Conservation (phyloP, 176 grass and related monocot genomes). For the Bolboschoenus planiculmis region DNA sequence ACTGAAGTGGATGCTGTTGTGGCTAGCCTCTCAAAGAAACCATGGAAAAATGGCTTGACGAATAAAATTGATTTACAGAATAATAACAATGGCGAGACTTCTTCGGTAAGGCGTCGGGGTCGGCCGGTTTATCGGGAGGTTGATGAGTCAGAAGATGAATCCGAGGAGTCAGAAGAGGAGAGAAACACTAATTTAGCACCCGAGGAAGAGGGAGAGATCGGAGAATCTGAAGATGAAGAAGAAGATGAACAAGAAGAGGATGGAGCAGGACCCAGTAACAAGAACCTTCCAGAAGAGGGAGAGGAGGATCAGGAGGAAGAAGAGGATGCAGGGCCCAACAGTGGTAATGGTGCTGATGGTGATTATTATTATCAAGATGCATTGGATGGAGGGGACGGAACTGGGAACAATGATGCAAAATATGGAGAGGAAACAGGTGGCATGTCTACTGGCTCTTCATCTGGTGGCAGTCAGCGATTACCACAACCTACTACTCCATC, state of each 20-base stretch:
- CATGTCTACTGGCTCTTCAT: conserved; percentile 82
- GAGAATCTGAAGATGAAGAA: conserved; percentile 78
- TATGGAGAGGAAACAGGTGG: conserved; percentile 50
- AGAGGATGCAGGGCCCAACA: conserved; percentile 49
- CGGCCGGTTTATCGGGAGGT: conserved; percentile 73
- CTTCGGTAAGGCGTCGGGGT: conserved; percentile 47
- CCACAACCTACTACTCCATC: conserved; percentile 47
- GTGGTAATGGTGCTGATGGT: conserved; percentile 38
- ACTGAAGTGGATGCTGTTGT: conserved; percentile 61
- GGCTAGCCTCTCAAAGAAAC: conserved; percentile 64
- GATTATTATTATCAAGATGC: conserved; percentile 32
- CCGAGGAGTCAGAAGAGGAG: conserved; percentile 71
- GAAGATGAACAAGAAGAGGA: conserved; percentile 36
- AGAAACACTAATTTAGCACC: conserved; percentile 34
- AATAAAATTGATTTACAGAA: conserved; percentile 40
- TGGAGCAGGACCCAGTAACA: conserved; percentile 53
- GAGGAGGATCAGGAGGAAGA: conserved; percentile 36
- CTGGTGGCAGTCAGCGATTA: conserved; percentile 63
- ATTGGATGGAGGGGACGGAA: conserved; percentile 26
- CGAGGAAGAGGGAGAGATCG: conserved; percentile 67
- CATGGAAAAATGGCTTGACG: conserved; percentile 50
- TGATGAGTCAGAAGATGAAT: conserved; percentile 85
- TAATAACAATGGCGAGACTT: conserved; percentile 53
- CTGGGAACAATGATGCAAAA: conserved; percentile 45
- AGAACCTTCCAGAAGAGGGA: conserved; percentile 25